Percentiles rank a stretch among this genome's conserved stretches.
Evolutionary conservation across 768 basidiomycete species (phyloP).

Genomic region (Collybiopsis luxurians): DNA sequence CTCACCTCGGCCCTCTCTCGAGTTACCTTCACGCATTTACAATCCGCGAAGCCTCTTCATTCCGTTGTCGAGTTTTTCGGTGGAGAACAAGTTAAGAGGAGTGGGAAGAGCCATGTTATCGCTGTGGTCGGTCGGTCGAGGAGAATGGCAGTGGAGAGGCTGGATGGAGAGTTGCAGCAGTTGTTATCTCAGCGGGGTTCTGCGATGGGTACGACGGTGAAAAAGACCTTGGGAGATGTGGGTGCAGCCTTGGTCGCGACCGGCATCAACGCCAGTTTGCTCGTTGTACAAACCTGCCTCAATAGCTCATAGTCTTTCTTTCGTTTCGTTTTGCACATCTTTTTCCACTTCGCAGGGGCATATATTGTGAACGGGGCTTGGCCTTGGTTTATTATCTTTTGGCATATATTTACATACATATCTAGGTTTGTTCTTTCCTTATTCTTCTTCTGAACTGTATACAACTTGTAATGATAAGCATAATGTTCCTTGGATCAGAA

Average conservation of each 20-base stretch:
- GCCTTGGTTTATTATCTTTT: too few relatives aligned
- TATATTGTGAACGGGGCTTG: too few relatives aligned
- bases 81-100: constrained; percentile 22
- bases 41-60: constrained; percentile 56
- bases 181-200: constrained; percentile 40
- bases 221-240: constrained; percentile 75
- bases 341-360: too few relatives aligned
- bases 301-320: background rate
- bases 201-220: constrained; percentile 49
- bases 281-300: constrained; percentile 51
- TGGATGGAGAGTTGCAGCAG: constrained; percentile 55
- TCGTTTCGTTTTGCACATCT: too few relatives aligned
- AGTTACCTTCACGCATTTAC: constrained; percentile 54
- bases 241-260: constrained; percentile 65
- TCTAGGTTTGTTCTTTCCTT: too few relatives aligned
- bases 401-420: too few relatives aligned
- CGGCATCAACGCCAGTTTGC: constrained; percentile 45
- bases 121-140: constrained; percentile 74
- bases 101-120: constrained; percentile 47
- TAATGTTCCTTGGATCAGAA: too few relatives aligned
- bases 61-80: constrained; percentile 43
- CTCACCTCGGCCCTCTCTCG: constrained; percentile 51
- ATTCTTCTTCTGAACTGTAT: too few relatives aligned
- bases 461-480: too few relatives aligned
- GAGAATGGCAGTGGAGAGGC: constrained; percentile 58